Base-by-base conservation (phyloP, 768 basidiomycete species). In the Pleurotus tuber-regium region DNA sequence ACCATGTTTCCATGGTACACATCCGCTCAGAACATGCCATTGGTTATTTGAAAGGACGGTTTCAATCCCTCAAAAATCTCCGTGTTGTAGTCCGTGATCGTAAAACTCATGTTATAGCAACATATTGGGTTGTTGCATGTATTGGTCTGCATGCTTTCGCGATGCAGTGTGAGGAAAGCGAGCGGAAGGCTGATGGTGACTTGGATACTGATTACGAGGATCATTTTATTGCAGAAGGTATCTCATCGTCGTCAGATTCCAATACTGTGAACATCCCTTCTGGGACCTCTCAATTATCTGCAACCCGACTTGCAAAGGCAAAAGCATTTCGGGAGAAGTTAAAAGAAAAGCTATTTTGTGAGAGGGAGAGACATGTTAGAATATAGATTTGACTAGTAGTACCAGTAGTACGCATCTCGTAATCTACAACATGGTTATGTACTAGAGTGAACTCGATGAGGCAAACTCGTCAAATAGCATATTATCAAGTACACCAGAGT, bases 21-120 rank as follows among this genome's bases (percentile, higher is more conserved):
- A 65, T 76, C 10, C 53, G 54, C 0, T 73, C 70, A 4, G 71
- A 75, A 47, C 72, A 75, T 62, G 60, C 68, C 7, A 68, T 75
- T 26, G 71, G 73, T 0, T 71, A 51, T 35, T 58, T 74, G 16
- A 76, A 76, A 51, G 74, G 74, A 0, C 61, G 67, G 4, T 73
- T 73, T 53, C 61, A 63, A 10, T 72, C 66, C 0, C 55, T 73
- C 0, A 64, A 64, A 44, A 57, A 61, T 7, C 62, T 74, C 4
- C 61, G 64, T 1, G 18, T 64, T 4, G 19, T 55, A 5, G 70
- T 73, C 51, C 43, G 52, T 1, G 50, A 63, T 50, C 55, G 53
- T 8, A 16, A 14, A 0, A 31, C 51, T 0, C 71, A 72, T 53
- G 56, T 55, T n/a, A 43, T 57, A 30, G 70, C 69, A 1, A 63